Conservation (phyloP, 129 eudicot genomes). For the Mikania micrantha region DNA sequence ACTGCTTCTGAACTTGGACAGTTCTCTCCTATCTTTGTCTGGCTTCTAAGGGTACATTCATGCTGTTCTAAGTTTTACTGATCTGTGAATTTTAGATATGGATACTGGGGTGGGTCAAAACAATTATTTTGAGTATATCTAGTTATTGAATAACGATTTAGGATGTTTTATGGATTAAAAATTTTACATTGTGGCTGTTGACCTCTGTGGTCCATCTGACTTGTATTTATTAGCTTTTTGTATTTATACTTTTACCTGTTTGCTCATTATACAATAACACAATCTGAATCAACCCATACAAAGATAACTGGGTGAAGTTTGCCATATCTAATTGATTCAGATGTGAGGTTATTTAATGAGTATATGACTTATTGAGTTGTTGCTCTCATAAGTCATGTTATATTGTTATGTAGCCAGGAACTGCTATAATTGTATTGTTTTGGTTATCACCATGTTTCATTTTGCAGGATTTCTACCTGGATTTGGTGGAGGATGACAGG, state of each 20-base stretch:
- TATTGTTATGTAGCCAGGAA: neutral
- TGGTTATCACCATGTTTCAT: neutral
- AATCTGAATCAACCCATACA: neutral
- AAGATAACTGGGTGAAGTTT: neutral
- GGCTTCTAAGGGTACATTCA: conserved; percentile 88
- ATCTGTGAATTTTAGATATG: neutral
- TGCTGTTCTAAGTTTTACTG: conserved; percentile 4
- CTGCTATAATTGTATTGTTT: neutral
- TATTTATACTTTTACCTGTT: neutral
- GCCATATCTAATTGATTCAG: neutral
- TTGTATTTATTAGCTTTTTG: neutral
- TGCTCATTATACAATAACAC: neutral
- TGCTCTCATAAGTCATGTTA: neutral
- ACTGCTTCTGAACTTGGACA: conserved; percentile 97
- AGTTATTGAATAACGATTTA: neutral
- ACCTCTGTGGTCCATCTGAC: neutral
- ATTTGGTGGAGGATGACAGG: conserved; percentile 84
- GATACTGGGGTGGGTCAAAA: neutral
- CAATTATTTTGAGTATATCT: neutral
- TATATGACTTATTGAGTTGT: neutral
- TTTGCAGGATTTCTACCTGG: conserved; percentile 87
- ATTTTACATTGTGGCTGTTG: neutral
- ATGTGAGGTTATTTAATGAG: neutral
- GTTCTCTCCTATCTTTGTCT: conserved; percentile 95
- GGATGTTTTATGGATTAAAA: neutral